Evolutionary conservation across 345 rosid genomes (phyloP), one percentile per base, ranked within the genome.

Genomic region (Ailanthus altissimus): DNA sequence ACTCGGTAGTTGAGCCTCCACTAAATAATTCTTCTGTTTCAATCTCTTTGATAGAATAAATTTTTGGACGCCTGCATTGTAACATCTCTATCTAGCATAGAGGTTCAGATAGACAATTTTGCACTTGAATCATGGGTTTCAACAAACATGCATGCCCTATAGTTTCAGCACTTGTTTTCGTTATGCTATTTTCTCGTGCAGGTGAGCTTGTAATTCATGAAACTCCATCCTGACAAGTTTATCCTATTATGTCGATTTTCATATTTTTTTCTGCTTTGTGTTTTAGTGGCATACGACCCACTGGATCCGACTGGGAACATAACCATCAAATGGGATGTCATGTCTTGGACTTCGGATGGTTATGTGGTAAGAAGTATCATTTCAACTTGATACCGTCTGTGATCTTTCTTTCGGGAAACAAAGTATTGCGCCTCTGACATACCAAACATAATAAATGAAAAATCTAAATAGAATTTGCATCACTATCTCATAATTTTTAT

Each of bases 291-390:
- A 8, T 82, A 59, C 28, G 81, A 82, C 16, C 0, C 47, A 20
- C 21, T 82, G 75, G 82, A 82, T 53, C 85, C 82, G 40, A 38
- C 32, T 51, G 82, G 85, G 71, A 76, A 68, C 80, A 72, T 75
- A 16, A 78, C 73, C 2, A 75, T 82, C 59, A 79, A 76, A 72
- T 82, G 85, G 82, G 85, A 82, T 45, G 70, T 82, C 11, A 25
- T 45, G 53, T 50, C 85, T 46, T 82, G 85, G 85, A 82, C 75
- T 14, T 71, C 82, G 38, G 78, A 75, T 67, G 80, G 80, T 51
- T 81, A 81, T 42, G 77, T 77, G 0, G 83, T 81, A n/a, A n/a
- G n/a, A 10, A 72, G 77, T 72, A 20, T 21, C 15, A 23, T 60
- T 23, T n/a, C 8, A 51, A 16, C 18, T 23, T 26, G 49, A 54